Conservation (phyloP, 768 basidiomycete species). For the Naganishia randhawae region DNA sequence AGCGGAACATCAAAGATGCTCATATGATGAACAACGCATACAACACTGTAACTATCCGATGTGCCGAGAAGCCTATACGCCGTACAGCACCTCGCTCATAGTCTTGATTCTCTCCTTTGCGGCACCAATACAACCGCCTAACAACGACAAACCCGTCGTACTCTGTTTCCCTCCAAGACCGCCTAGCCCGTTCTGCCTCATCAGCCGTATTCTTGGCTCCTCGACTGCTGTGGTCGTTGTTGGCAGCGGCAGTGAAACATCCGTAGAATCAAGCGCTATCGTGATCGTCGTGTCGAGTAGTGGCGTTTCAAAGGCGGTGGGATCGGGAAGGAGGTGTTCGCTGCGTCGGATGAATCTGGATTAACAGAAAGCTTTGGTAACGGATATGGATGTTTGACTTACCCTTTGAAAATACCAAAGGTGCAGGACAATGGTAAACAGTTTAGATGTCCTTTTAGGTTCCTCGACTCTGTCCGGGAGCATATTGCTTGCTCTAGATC, state of each 20-base stretch:
- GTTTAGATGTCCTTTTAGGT: slow-evolving; percentile 34
- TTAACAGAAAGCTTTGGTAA: neutral
- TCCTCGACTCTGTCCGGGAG: slow-evolving; percentile 50
- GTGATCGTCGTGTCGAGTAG: slow-evolving; percentile 64
- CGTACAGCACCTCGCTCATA: slow-evolving; percentile 37
- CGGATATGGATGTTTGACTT: slow-evolving; percentile 41
- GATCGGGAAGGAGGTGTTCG: slow-evolving; percentile 65
- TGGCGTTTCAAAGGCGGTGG: slow-evolving; percentile 82
- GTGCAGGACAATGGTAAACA: slow-evolving; percentile 55
- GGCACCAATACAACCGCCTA: slow-evolving; percentile 41
- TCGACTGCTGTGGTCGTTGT: neutral
- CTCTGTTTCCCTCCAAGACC: slow-evolving; percentile 31
- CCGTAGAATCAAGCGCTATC: slow-evolving; percentile 41
- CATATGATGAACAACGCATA: neutral
- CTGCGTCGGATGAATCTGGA: slow-evolving; percentile 48
- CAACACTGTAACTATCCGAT: neutral
- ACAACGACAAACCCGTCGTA: slow-evolving; percentile 41
- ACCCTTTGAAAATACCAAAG: slow-evolving; percentile 83
- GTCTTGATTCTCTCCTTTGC: slow-evolving; percentile 36
- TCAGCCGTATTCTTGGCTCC: slow-evolving; percentile 33
- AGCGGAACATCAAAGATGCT: neutral
- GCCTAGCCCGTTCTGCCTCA: slow-evolving; percentile 45
- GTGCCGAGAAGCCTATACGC: neutral
- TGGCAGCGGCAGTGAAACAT: neutral
- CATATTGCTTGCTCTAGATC: slow-evolving; percentile 65